These are phyloP conservation scores for Theobroma grandiflorum DNA, from an alignment of 441 rosid species.

Conservation along the genomic window DNA sequence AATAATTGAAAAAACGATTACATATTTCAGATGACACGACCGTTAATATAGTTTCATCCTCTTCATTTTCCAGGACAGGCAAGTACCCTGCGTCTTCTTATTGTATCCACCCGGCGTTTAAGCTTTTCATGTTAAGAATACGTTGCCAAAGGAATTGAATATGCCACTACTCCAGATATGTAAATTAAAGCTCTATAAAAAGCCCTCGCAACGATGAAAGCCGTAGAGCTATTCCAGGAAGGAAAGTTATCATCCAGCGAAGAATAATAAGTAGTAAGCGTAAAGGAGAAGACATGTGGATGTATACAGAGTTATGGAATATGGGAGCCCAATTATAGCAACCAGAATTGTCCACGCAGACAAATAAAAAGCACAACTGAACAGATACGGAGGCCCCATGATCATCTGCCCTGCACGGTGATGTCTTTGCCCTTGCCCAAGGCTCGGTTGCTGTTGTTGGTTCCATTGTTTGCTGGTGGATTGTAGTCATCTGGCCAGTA, in stretches of 20 bases:
- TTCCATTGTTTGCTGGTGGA: neutral
- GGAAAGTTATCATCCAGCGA: neutral
- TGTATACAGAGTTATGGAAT: neutral
- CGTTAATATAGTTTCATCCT: neutral
- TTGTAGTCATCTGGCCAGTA: slow-evolving; percentile 39
- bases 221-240: neutral
- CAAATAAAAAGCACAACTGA: slow-evolving; percentile 27
- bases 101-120: neutral
- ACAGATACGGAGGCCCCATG: neutral
- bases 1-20: neutral
- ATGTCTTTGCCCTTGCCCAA: neutral
- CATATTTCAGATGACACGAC: neutral
- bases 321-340: slow-evolving; percentile 32
- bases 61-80: neutral
- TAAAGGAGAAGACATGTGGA: neutral
- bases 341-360: slow-evolving; percentile 25
- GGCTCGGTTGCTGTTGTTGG: neutral
- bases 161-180: neutral
- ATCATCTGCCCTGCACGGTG: slow-evolving; percentile 33
- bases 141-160: neutral
- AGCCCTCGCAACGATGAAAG: neutral
- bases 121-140: neutral
- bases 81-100: neutral
- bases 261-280: neutral
- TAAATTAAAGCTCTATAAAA: neutral